phyloP scores from a whole-genome alignment of 805 yeast genomes.

The Metschnikowia corniflorae region DNA sequence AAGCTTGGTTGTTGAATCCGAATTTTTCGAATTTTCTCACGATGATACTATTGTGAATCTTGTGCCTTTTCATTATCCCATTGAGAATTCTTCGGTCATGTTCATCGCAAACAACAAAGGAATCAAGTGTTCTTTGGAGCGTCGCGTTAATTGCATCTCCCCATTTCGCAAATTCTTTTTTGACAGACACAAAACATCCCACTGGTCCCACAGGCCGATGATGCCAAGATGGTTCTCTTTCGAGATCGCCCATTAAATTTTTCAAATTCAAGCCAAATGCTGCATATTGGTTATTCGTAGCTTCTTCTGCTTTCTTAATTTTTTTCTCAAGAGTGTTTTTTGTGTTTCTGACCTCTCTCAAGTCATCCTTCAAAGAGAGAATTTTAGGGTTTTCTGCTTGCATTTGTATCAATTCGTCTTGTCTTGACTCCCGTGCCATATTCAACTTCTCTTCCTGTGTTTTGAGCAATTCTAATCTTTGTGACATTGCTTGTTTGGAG shows the following conservation, averaged over 20 bases:
- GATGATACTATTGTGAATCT: constrained; percentile 39
- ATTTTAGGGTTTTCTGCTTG: constrained; percentile 10
- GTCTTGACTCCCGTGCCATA: constrained; percentile 10
- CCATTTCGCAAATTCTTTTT: constrained; percentile 54
- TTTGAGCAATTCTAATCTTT: constrained; percentile 15
- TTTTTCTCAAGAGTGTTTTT: constrained; percentile 7
- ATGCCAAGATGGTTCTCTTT: constrained; percentile 30
- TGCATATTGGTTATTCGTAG: constrained; percentile 32
- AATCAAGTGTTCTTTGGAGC: constrained; percentile 47
- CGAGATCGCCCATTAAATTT: constrained; percentile 37
- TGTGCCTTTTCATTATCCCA: constrained; percentile 32
- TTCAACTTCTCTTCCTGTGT: constrained; percentile 9
- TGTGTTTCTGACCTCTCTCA: constrained; percentile 6
- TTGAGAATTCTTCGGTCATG: constrained; percentile 48
- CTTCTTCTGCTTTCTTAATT: constrained; percentile 10
- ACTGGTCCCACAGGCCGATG: constrained; percentile 75
- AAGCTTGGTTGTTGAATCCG: constrained; percentile 35
- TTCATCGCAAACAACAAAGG: constrained; percentile 65
- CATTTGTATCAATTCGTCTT: constrained; percentile 4
- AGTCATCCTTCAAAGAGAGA: constrained; percentile 11
- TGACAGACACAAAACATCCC: constrained; percentile 59
- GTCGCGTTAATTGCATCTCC: constrained; percentile 54
- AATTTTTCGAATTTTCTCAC: constrained; percentile 57
- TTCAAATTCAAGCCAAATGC: constrained; percentile 52
- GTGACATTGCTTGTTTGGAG: constrained; percentile 31